Evolutionary conservation across 352 stramenopile genomes (phyloP).

Genomic region (Bremia lactucae): DNA sequence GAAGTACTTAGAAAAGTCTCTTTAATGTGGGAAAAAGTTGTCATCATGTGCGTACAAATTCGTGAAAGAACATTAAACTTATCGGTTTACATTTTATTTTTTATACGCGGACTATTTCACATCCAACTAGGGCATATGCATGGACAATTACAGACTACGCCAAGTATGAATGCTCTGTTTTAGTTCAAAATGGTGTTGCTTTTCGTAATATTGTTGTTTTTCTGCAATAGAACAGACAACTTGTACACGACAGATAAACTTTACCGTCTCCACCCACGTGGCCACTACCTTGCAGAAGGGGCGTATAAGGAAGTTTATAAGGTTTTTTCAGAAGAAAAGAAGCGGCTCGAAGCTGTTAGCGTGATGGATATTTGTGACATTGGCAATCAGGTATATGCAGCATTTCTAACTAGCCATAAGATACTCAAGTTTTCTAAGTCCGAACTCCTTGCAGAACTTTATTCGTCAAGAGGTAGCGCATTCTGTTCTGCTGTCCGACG

Average conservation of each 20-base stretch:
- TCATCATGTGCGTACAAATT: slow-evolving; percentile 26
- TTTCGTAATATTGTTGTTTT: slow-evolving; percentile 6
- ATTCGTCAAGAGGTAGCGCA: slow-evolving; percentile 91
- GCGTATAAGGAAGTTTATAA: slow-evolving; percentile 87
- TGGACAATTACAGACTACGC: slow-evolving; percentile 42
- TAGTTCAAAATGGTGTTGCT: no score
- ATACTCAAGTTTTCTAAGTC: no score
- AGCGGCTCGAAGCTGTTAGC: slow-evolving; percentile 66
- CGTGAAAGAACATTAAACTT: background rate
- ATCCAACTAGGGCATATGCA: slow-evolving; percentile 28
- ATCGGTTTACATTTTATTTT: background rate
- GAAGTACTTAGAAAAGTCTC: slow-evolving; percentile 31
- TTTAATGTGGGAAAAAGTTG: slow-evolving; percentile 31
- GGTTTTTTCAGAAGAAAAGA: slow-evolving; percentile 49
- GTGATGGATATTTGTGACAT: slow-evolving; percentile 88
- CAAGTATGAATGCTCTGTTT: slow-evolving; percentile 30
- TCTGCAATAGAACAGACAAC: slow-evolving; percentile 26
- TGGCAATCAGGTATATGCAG: slow-evolving; percentile 68
- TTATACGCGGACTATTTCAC: no score
- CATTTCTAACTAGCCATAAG: no score
- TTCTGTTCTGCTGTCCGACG: slow-evolving; percentile 85
- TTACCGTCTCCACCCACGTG: slow-evolving; percentile 44
- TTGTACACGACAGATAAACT: slow-evolving; percentile 31
- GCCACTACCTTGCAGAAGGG: slow-evolving; percentile 71
- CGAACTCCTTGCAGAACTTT: slow-evolving; percentile 48